These are phyloP conservation scores for Sarocladium brachiariae DNA, from an alignment of 2,329 filamentous ascomycete species.

Conservation along the genomic window DNA sequence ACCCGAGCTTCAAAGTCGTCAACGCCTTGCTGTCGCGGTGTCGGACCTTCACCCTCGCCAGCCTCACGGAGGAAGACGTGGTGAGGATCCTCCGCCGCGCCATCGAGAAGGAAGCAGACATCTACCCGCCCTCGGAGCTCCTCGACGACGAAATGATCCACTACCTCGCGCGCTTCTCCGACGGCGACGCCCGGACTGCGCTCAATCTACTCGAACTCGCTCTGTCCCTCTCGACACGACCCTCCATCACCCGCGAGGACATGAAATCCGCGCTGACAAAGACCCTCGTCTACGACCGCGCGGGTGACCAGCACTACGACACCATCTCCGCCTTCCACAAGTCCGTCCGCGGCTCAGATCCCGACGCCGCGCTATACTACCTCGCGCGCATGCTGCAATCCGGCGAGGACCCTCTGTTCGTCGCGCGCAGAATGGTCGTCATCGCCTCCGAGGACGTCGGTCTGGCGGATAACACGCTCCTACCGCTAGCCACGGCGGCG, in stretches of 20 bases:
- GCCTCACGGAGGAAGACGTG: constrained; percentile 67
- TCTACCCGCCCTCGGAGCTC: constrained; percentile 42
- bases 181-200: constrained; percentile 88
- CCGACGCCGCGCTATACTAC: constrained; percentile 90
- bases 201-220: constrained; percentile 89
- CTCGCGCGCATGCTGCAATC: constrained; percentile 92
- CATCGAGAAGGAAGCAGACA: constrained; percentile 50
- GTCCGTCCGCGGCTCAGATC: constrained; percentile 77
- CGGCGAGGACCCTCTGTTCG: constrained; percentile 87
- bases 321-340: constrained; percentile 98
- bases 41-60: constrained; percentile 78
- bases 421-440: constrained; percentile 88
- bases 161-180: constrained; percentile 80
- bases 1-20: constrained; percentile 90
- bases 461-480: constrained; percentile 75
- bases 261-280: constrained; percentile 82
- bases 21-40: constrained; percentile 82
- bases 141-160: constrained; percentile 69
- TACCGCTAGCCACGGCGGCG: constrained; percentile 76
- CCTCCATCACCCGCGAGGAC: constrained; percentile 61
- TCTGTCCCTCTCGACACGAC: constrained; percentile 57
- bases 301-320: constrained; percentile 95
- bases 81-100: constrained; percentile 70
- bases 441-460: constrained; percentile 93
- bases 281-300: constrained; percentile 89